These are phyloP conservation scores for Tetrahymena borealis DNA, from an alignment of 73 alveolate genomes.

Conservation along the genomic window DNA sequence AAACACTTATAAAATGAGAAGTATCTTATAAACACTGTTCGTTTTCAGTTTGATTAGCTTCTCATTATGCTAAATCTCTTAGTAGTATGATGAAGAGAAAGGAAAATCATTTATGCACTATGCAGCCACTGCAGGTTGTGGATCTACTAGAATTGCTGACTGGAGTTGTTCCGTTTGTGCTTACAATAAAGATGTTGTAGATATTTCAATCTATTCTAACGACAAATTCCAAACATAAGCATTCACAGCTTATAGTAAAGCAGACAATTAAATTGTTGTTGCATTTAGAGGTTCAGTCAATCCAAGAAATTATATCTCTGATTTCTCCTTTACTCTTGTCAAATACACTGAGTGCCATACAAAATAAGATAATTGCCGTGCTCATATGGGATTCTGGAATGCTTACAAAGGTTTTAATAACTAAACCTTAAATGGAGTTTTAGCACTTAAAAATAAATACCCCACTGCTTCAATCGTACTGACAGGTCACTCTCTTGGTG, in stretches of 20 bases:
- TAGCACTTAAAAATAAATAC: neutral
- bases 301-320: neutral
- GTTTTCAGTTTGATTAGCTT: neutral
- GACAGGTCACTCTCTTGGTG: constrained; percentile 44
- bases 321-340: neutral
- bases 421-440: neutral
- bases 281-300: neutral
- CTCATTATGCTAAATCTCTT: neutral
- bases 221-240: neutral
- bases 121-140: neutral
- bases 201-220: neutral
- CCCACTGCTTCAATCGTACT: constrained; percentile 22
- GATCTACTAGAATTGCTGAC: neutral
- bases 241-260: neutral
- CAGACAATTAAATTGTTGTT: neutral
- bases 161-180: neutral
- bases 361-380: neutral
- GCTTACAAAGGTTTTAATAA: neutral
- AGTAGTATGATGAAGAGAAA: neutral
- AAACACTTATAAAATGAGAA: neutral
- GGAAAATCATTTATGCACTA: neutral
- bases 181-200: neutral
- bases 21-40: neutral
- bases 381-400: neutral
- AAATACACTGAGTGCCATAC: neutral